Conservation (phyloP, 2,329 filamentous ascomycete species). For the Gyromitra esculenta region DNA sequence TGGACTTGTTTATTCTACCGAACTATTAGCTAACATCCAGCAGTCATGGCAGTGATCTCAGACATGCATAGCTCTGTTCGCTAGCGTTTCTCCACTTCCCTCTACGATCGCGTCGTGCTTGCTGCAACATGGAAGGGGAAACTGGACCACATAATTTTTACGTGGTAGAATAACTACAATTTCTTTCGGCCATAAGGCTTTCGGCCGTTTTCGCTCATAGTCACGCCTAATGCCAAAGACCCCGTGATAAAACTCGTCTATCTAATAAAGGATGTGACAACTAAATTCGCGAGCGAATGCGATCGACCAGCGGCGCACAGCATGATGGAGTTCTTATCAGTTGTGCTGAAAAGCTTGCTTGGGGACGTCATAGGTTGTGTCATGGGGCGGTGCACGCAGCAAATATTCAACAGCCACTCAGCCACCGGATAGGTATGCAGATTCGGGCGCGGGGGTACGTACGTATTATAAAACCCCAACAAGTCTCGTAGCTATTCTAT, state of each 20-base stretch:
- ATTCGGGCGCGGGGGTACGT: too few species aligned
- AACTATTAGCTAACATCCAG: neutral
- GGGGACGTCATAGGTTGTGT: neutral
- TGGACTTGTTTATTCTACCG: neutral
- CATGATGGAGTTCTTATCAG: neutral
- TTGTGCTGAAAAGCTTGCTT: neutral
- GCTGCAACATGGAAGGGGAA: neutral
- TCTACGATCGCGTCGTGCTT: neutral
- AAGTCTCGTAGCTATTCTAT: too few species aligned
- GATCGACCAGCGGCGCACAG: neutral
- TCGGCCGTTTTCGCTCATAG: neutral
- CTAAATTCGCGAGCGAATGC: neutral
- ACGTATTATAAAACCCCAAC: too few species aligned
- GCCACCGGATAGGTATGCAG: neutral
- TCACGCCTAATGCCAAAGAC: neutral
- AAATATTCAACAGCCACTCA: neutral
- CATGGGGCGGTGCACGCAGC: neutral
- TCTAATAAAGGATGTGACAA: neutral
- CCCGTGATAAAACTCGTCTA: neutral
- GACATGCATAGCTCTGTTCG: neutral
- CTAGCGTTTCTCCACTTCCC: neutral
- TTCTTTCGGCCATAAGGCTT: neutral
- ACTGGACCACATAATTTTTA: neutral
- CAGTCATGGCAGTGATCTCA: neutral
- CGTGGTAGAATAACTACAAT: neutral